Evolutionary conservation across 495 filamentous ascomycete species (phyloP), one percentile per base, ranked within the genome.

Genomic region (Talaromyces thailandensis): DNA sequence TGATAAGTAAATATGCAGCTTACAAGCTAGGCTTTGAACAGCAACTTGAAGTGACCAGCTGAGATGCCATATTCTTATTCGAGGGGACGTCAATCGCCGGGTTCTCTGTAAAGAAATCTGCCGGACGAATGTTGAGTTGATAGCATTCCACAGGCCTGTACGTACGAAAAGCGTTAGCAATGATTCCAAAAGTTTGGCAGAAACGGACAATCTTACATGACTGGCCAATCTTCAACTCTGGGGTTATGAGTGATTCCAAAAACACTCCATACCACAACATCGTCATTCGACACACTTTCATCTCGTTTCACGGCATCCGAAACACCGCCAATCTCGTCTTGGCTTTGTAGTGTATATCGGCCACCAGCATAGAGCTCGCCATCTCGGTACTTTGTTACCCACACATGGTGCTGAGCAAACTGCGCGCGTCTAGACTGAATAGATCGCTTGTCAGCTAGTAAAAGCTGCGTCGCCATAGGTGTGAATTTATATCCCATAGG

Each of bases 361-460:
- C 93, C 93, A 21, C 88, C 92, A 0, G 93, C 87, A 68, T 86
- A 96, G 4, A 96, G 76, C 73, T 97, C 93, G 6, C 79, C 84
- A 45, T 96, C 92, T 6, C 75, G 78, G 73, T 96, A 86, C 32
- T 84, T 82, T 0, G 91, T 93, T 3, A 95, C 86, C 79, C 93
- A 97, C 51, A 97, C 79, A 65, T 91, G 88, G 64, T 89, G 88
- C 68, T 93, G 90, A 0, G 90, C 89, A 67, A 94, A 97, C 71
- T 95, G 91, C 11, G 91, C 91, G 2, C 93, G 84, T 62, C 82
- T 83, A 53, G 85, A 82, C 70, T 96, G 86, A 73, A 87, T 90
- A 63, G 82, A 87, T 29, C 86, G 78, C 1, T 79, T 80, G 65
- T 95, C 87, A 1, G 93, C 88, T 18, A 97, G 78, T 61, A 96